phyloP scores from a whole-genome alignment of 768 basidiomycete species.

The Coprinopsis sp. region DNA sequence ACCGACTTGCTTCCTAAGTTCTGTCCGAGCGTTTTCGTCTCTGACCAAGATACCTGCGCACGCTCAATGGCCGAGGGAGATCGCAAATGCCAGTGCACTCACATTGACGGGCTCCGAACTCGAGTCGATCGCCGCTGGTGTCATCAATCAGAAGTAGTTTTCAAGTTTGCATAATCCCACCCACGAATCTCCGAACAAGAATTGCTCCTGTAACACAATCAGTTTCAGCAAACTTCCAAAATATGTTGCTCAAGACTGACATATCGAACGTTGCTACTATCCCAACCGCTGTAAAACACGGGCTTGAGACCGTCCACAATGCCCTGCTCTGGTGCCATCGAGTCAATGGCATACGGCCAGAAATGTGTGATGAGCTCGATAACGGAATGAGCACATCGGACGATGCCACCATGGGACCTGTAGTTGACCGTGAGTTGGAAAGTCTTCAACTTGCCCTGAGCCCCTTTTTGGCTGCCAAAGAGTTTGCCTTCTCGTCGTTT shows the following conservation, averaged over 20 bases:
- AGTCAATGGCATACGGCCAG: constrained; percentile 65
- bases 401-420: constrained; percentile 69
- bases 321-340: constrained; percentile 50
- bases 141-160: not conserved
- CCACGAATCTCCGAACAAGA: constrained; percentile 42
- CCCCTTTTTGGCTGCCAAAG: not conserved
- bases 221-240: not conserved
- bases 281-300: constrained; percentile 50
- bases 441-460: constrained; percentile 18
- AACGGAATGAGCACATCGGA: constrained; percentile 63
- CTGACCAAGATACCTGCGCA: constrained; percentile 69
- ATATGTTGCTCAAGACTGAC: constrained; percentile 10
- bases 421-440: constrained; percentile 66
- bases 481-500: constrained; percentile 11
- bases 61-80: too few relatives aligned
- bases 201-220: constrained; percentile 36
- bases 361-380: constrained; percentile 57
- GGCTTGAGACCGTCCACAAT: constrained; percentile 51
- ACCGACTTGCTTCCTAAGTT: constrained; percentile 48
- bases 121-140: constrained; percentile 37
- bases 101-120: constrained; percentile 69
- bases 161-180: too few relatives aligned
- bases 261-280: constrained; percentile 36
- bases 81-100: too few relatives aligned
- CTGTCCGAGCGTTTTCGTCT: constrained; percentile 45